A percentile compares a stretch with the other conserved stretches of the same genome.
Conservation (phyloP, 306 rosid species). For the Dryas alaskensis region DNA sequence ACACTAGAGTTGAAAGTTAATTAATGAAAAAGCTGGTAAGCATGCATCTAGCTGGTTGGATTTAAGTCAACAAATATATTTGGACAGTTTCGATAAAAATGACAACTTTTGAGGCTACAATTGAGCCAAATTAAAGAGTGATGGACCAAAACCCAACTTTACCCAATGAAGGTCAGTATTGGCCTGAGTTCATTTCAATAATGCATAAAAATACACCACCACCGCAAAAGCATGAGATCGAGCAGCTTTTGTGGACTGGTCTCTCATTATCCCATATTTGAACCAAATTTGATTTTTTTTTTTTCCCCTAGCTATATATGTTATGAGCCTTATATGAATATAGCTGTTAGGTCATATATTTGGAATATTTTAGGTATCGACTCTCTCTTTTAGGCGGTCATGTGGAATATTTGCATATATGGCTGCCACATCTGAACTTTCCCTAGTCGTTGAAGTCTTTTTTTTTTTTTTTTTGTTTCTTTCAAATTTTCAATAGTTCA, state of each 20-base stretch:
- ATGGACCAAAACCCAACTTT: slow-evolving; percentile 16
- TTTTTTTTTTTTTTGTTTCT: not conserved
- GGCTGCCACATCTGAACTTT: not conserved
- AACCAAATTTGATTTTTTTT: not conserved
- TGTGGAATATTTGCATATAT: not conserved
- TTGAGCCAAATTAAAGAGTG: slow-evolving; percentile 17
- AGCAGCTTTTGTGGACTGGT: slow-evolving; percentile 24
- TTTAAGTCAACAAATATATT: slow-evolving; percentile 9
- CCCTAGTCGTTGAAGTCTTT: not conserved
- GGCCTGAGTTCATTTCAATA: slow-evolving; percentile 24
- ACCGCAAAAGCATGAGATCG: slow-evolving; percentile 3
- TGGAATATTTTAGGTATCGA: slow-evolving; percentile 9
- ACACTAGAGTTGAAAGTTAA: no score
- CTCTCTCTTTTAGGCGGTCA: not conserved
- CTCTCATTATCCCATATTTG: not conserved
- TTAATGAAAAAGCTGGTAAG: no score
- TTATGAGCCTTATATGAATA: not conserved
- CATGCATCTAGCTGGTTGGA: no score
- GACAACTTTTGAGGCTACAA: slow-evolving; percentile 22
- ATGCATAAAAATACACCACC: slow-evolving; percentile 12
- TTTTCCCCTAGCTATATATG: not conserved
- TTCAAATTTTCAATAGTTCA: not conserved
- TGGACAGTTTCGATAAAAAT: not conserved
- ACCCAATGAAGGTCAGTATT: slow-evolving; percentile 14
- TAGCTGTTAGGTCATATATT: not conserved